These are phyloP conservation scores for Leucogyrophana mollusca DNA, from an alignment of 768 basidiomycete species.

Conservation along the genomic window DNA sequence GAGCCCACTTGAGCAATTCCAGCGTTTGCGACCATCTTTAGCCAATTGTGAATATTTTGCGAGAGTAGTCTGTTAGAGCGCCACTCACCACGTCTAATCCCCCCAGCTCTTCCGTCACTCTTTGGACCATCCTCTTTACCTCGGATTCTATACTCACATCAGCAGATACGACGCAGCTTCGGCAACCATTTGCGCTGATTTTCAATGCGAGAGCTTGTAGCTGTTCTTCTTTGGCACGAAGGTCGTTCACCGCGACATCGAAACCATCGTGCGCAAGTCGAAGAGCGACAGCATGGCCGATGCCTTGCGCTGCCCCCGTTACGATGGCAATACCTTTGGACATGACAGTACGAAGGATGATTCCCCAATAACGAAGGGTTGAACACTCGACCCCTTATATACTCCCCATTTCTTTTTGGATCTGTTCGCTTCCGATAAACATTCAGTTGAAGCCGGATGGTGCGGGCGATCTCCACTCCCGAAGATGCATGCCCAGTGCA, in stretches of 20 bases:
- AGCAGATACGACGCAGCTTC: slow-evolving; percentile 24
- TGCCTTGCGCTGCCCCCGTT: slow-evolving; percentile 23
- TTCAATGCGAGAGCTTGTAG: slow-evolving; percentile 13
- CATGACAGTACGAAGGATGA: no score
- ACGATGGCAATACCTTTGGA: slow-evolving; percentile 18
- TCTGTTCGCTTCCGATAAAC: no score
- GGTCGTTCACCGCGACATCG: slow-evolving; percentile 19
- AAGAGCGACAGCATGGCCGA: slow-evolving; percentile 18
- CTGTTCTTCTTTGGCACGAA: slow-evolving; percentile 12
- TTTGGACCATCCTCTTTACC: slow-evolving; percentile 39
- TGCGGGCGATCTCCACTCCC: no score
- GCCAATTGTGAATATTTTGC: no score
- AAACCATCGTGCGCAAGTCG: slow-evolving; percentile 16
- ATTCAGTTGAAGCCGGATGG: no score
- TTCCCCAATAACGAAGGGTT: no score
- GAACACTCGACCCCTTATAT: no score
- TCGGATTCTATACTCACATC: slow-evolving; percentile 43
- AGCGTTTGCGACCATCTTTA: slow-evolving; percentile 9
- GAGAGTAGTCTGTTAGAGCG: background rate
- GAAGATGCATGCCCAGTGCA: no score
- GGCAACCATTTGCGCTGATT: slow-evolving; percentile 7
- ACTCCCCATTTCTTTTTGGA: no score
- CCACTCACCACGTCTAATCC: slow-evolving; percentile 45
- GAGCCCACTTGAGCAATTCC: background rate
- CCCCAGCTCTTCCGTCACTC: slow-evolving; percentile 31